Base-by-base conservation (phyloP, 495 filamentous ascomycete genomes). In the Xeromyces bisporus region DNA sequence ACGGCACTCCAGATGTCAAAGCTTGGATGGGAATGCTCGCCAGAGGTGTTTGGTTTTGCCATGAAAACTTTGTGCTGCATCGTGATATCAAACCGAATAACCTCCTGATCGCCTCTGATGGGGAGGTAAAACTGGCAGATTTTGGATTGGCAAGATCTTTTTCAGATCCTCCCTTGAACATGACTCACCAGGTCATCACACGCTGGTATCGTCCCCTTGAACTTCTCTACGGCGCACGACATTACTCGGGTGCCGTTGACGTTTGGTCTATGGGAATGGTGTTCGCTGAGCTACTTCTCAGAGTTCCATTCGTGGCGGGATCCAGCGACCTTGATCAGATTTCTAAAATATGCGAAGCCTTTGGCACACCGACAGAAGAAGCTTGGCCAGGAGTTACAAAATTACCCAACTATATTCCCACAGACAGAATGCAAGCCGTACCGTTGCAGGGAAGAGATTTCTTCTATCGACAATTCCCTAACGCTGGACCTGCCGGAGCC, bases 71-170 rank as follows among this genome's bases (percentile, higher is more conserved):
- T 40, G 71, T 99, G 2, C 62, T 99, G 26, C 91, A 99, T 58
- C 80, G 89, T 39, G 91, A 99, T 62, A 96, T 99, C 62, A 99
- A 99, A 51, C 87, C 89, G 18, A 96, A 96, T 69, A 96, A 99
- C 55, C 60, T 96, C 46, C 69, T 99, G 28, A 89, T 96, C 38
- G 84, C 85, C 9, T 76, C 83, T 8, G 77, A 93, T 47, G 87
- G 89, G 13, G 80, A 86, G 46, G 71, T 96, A 36, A 99, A 91
- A 50, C 68, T 99, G 26, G 91, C 89, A 4, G 89, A 99, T 77
- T 99, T 99, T 48, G 89, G 89, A 62, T 69, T 96, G 16, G 89
- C 89, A 7, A 60, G 91, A 36, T 69, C 66, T 23, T 93, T 94
- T 46, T 73, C 81, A 2, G 89, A 99, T 50, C 91, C 91, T 0